Base-by-base conservation (phyloP, 2,329 filamentous ascomycete species). In the Curvularia eragrostidis region DNA sequence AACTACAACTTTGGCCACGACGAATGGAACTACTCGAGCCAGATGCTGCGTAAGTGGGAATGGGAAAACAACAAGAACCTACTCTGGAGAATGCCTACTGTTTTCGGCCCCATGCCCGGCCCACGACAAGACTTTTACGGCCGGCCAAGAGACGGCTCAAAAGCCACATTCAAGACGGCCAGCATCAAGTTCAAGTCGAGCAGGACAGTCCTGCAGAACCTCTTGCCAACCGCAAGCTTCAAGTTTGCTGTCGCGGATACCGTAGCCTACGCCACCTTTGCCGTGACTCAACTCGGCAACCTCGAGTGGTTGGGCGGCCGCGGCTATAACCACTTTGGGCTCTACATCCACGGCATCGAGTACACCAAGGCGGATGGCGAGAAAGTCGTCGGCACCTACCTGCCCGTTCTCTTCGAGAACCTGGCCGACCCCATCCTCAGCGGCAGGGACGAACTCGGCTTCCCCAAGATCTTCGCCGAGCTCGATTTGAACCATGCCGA, bases 281-380 rank as follows among this genome's bases (percentile, higher is more conserved):
- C 71, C 0, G 68, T 73, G 19, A 78, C 77, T 1, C 75, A 77
- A 19, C 68, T 81, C 1, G 62, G 64, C 36, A 81, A 82, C 0
- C 82, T 89, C 78, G 78, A 82, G 28, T 89, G 86, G 86, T 80
- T 89, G 0, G 85, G 84, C 3, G 86, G 86, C 0, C 52, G 75
- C 0, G 85, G 86, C 0, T 89, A 89, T 68, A 81, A 76, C 18
- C 81, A 83, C 62, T 75, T 86, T 13, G 86, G 85, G 0, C 78
- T 89, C 0, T 88, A 86, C 66, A 81, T 89, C 15, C 87, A 89
- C 59, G 86, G 84, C 0, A 83, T 89, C 1, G 73, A 86, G 59
- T 87, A 87, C 62, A 78, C 73, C 1, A 83, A 81, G 62, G 75
- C 78, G 1, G 69, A 83, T 52, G 84, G 85, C 1, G 74, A 75